A percentile compares a stretch with the other conserved stretches of the same genome.
Evolutionary conservation across 352 stramenopile species (phyloP).

Genomic region (Phytopythium montanum): DNA sequence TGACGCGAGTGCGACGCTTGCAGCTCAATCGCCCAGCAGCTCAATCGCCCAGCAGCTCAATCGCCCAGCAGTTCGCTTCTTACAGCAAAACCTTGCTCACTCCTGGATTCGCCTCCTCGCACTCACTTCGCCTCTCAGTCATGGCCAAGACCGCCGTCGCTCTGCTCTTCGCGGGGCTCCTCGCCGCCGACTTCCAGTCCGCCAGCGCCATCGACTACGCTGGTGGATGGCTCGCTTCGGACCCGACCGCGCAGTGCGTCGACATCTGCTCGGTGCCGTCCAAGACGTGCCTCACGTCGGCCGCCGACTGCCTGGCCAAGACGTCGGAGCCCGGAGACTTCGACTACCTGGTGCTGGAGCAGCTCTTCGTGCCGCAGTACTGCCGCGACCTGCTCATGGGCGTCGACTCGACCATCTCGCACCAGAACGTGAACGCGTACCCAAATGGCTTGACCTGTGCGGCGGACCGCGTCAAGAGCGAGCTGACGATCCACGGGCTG

Average conservation of each 20-base stretch:
- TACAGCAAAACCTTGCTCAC: constrained; percentile 5
- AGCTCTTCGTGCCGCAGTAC: constrained; percentile 79
- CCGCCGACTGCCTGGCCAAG: constrained; percentile 52
- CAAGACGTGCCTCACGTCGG: constrained; percentile 49
- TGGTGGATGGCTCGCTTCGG: constrained; percentile 46
- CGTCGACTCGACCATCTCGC: constrained; percentile 71
- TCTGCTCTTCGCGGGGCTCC: no score
- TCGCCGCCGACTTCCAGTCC: constrained; percentile 10
- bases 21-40: background rate
- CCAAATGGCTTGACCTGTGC: constrained; percentile 50
- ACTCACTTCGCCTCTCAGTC: constrained; percentile 7
- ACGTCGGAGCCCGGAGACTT: constrained; percentile 61
- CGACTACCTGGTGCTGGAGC: constrained; percentile 77
- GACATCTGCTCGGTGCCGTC: constrained; percentile 70
- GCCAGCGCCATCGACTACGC: constrained; percentile 44
- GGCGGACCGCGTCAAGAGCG: constrained; percentile 29
- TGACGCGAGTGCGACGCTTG: background rate
- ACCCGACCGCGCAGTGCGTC: constrained; percentile 50
- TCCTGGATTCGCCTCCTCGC: constrained; percentile 14
- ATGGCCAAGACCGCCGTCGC: no score
- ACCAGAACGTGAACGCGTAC: constrained; percentile 71
- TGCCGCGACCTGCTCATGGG: constrained; percentile 70
- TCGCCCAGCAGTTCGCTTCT: no score
- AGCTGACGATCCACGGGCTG: constrained; percentile 72
- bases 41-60: no score